Percentiles rank a stretch among this genome's conserved stretches.
These are phyloP conservation scores for Arxiozyma bovina DNA, from an alignment of 1,139 yeast species.

Conservation along the genomic window DNA sequence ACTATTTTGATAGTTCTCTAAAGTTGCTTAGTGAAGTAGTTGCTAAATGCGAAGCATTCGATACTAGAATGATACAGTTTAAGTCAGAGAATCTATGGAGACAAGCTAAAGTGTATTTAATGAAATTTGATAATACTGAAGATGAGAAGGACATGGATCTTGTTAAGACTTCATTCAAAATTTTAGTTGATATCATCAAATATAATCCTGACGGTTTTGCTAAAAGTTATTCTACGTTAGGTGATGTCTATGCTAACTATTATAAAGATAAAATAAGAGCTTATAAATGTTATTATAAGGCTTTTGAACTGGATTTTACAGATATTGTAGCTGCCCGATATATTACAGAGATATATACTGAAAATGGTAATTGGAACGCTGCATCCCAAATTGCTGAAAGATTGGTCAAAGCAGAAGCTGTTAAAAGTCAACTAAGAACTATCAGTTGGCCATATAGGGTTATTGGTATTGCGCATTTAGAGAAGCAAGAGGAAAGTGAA, in stretches of 20 bases:
- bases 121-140: constrained; percentile 22
- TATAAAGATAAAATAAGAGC: constrained; percentile 60
- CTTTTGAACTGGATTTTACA: constrained; percentile 76
- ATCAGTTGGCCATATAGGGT: constrained; percentile 79
- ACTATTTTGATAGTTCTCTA: constrained; percentile 48
- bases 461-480: constrained; percentile 70
- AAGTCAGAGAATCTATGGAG: constrained; percentile 64
- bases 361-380: constrained; percentile 68
- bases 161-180: constrained; percentile 40
- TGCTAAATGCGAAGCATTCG: constrained; percentile 40
- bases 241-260: constrained; percentile 53
- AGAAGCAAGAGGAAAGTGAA: constrained; percentile 60
- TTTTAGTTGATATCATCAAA: constrained; percentile 55
- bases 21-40: constrained; percentile 40
- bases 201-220: constrained; percentile 56
- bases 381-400: constrained; percentile 68
- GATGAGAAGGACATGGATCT: constrained; percentile 18
- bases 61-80: constrained; percentile 43
- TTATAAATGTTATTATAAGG: constrained; percentile 78
- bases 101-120: constrained; percentile 52
- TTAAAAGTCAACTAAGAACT: constrained; percentile 42
- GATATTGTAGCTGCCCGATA: constrained; percentile 68
- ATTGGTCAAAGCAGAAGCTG: constrained; percentile 53
- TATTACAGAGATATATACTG: constrained; percentile 61
- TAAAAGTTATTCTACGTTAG: constrained; percentile 72